Conservation (phyloP, 108 stramenopile species). For the Skeletonema grethae region DNA sequence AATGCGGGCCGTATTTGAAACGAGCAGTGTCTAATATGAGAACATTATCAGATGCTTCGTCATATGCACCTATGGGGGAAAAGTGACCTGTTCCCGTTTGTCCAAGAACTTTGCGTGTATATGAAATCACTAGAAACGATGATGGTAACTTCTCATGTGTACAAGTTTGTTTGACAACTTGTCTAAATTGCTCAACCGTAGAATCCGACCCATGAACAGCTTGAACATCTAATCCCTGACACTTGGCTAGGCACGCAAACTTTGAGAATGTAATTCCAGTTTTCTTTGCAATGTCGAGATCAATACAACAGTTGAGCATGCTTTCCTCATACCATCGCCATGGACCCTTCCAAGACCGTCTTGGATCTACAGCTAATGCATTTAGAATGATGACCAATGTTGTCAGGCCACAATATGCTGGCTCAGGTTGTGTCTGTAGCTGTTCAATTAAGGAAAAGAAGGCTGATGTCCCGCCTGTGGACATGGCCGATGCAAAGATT, state of each 20-base stretch:
- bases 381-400: slow-evolving; percentile 94
- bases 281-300: slow-evolving; percentile 66
- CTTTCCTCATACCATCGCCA: slow-evolving; percentile 96
- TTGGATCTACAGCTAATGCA: slow-evolving; percentile 91
- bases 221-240: slow-evolving; percentile 76
- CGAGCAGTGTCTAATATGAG: slow-evolving; percentile 87
- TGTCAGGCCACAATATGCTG: slow-evolving; percentile 94
- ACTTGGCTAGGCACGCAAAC: slow-evolving; percentile 79
- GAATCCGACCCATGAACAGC: slow-evolving; percentile 44
- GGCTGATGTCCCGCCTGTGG: slow-evolving; percentile 34
- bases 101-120: slow-evolving; percentile 60
- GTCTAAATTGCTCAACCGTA: slow-evolving; percentile 76
- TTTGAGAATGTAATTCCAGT: slow-evolving; percentile 76
- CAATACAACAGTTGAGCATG: slow-evolving; percentile 88
- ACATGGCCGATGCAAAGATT: slow-evolving; percentile 53
- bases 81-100: slow-evolving; percentile 92
- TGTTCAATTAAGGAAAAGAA: slow-evolving; percentile 81
- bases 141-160: slow-evolving; percentile 31
- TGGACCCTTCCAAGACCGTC: slow-evolving; percentile 90
- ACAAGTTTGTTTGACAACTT: slow-evolving; percentile 61
- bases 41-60: slow-evolving; percentile 59
- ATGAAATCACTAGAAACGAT: slow-evolving; percentile 65
- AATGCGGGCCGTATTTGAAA: slow-evolving; percentile 87
- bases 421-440: slow-evolving; percentile 86
- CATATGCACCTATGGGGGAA: slow-evolving; percentile 83